Evolutionary conservation across 2,329 filamentous ascomycete genomes (phyloP).

Genomic region (Penicillium polonicum): DNA sequence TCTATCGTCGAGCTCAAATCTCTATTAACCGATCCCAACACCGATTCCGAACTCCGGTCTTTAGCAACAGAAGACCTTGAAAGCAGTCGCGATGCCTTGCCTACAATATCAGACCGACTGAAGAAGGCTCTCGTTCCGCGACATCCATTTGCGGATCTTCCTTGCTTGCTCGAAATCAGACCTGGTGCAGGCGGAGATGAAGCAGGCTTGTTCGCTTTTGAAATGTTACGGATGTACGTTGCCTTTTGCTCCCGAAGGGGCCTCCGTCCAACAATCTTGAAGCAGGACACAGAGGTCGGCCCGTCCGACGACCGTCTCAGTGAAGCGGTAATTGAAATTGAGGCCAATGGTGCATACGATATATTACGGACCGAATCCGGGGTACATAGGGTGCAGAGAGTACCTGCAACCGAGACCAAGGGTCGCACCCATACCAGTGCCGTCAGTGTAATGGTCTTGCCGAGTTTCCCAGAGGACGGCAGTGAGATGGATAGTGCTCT

Average conservation of each 20-base stretch:
- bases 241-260: slow-evolving; percentile 69
- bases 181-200: slow-evolving; percentile 91
- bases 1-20: slow-evolving; percentile 68
- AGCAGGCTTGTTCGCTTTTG: slow-evolving; percentile 83
- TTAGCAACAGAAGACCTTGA: slow-evolving; percentile 68
- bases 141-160: slow-evolving; percentile 85
- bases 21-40: slow-evolving; percentile 67
- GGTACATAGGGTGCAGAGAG: slow-evolving; percentile 90
- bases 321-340: slow-evolving; percentile 85
- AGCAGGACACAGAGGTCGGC: slow-evolving; percentile 74
- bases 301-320: slow-evolving; percentile 67
- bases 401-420: slow-evolving; percentile 86
- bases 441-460: slow-evolving; percentile 87
- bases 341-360: slow-evolving; percentile 74
- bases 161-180: slow-evolving; percentile 86
- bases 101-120: slow-evolving; percentile 63
- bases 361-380: slow-evolving; percentile 82
- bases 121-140: slow-evolving; percentile 77
- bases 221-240: slow-evolving; percentile 87
- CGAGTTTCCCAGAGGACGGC: slow-evolving; percentile 65
- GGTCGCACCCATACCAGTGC: slow-evolving; percentile 92
- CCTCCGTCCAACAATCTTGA: slow-evolving; percentile 67
- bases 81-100: slow-evolving; percentile 62
- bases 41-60: slow-evolving; percentile 59
- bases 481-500: slow-evolving; percentile 52